Base-by-base conservation (phyloP, 192 early-diverging fungal genomes). In the Backusella tarrabulga region DNA sequence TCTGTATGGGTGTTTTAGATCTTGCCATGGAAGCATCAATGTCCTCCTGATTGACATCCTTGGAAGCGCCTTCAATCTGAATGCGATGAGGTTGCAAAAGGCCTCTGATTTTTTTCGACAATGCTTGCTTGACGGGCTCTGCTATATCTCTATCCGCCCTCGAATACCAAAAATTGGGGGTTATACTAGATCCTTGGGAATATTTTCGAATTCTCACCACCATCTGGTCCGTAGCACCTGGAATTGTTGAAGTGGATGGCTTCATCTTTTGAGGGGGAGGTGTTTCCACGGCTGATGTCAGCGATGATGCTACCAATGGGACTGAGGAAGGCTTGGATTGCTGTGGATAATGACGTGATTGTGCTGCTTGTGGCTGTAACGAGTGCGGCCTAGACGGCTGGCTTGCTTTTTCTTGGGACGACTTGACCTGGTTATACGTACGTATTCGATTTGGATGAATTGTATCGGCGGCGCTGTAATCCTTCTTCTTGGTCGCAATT, bases 121-220 rank as follows among this genome's bases (percentile, higher is more conserved):
- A n/a, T 17, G 41, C 77, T 34, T 73, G 70, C 23, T 72, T 74
- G 34, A 63, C 21, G 17, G 66, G 44, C 21, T 50, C 71, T 14
- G 56, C 21, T 23, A 72, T 63, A 23, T 81, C 76, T 6, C 36
- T 72, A 35, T 82, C 71, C 2, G 67, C 23, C 4, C 77, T 66
- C 23, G 81, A 77, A 44, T 81, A 78, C 80, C 80, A 81, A 71
- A 81, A 81, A 5, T 68, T 74, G 17, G 80, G 72, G 14, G 19
- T 23, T 0, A 46, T 44, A 63, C 56, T 29, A 9, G 23, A 63
- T 63, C 23, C 56, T 14, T 63, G 56, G 14, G 56, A 63, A 29
- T 29, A 11, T 29, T 63, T 63, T 63, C 56, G 21, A 29, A 23
- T 29, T 63, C 56, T 63, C n/a, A 63, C 56, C 9, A 63, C 26